These are phyloP conservation scores for Alternaria arborescens DNA, from an alignment of 2,329 filamentous ascomycete genomes.

Conservation along the genomic window DNA sequence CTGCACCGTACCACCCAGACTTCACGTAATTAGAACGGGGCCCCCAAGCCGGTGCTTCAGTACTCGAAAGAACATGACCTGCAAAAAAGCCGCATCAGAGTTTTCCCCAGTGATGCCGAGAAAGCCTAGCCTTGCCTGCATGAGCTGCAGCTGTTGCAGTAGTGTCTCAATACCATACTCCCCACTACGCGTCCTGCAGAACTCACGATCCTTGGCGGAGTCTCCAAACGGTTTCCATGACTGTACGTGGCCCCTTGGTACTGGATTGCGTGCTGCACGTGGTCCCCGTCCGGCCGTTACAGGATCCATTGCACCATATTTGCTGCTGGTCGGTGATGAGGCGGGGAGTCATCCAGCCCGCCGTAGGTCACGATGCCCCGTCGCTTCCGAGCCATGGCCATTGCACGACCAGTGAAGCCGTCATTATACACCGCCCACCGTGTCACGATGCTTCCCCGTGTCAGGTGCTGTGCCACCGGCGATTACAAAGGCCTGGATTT, in stretches of 20 bases:
- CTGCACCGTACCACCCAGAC: conserved; percentile 26
- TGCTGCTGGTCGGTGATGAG: not conserved
- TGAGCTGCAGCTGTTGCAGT: conserved; percentile 11
- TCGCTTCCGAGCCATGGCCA: conserved; percentile 22
- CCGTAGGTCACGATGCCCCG: conserved; percentile 24
- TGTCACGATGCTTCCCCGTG: conserved; percentile 33
- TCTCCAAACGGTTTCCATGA: conserved; percentile 22
- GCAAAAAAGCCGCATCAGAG: conserved; percentile 35
- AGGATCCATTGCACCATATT: not conserved
- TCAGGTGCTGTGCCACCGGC: conserved; percentile 5
- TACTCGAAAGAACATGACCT: conserved; percentile 22
- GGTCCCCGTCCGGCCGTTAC: conserved; percentile 8
- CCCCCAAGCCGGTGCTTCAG: conserved; percentile 7
- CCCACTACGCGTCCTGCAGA: conserved; percentile 23
- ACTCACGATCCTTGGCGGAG: conserved; percentile 43
- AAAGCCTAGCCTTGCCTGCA: conserved; percentile 3
- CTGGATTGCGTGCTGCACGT: conserved; percentile 40
- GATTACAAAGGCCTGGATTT: conserved; percentile 17
- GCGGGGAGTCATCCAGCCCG: conserved; percentile 17
- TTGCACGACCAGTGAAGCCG: conserved; percentile 10
- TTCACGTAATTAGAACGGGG: conserved; percentile 38
- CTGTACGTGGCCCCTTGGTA: conserved; percentile 39
- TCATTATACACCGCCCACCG: conserved; percentile 37
- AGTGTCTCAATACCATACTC: conserved; percentile 6
- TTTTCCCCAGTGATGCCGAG: conserved; percentile 27